Conservation (phyloP, 768 basidiomycete species). For the Aureoboletus auriporus region DNA sequence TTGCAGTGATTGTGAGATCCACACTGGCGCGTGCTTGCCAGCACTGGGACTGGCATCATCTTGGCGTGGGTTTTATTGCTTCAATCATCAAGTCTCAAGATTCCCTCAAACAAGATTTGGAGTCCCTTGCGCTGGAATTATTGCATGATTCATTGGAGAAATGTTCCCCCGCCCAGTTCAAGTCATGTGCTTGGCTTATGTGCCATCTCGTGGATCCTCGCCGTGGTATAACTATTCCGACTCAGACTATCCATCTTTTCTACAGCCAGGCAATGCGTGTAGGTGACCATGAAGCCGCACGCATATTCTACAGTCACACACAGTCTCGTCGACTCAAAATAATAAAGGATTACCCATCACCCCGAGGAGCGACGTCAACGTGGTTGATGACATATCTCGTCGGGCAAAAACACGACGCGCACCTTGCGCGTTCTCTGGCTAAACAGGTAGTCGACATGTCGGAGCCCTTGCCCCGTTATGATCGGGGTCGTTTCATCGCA, state of each 20-base stretch:
- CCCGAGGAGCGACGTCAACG: slow-evolving; percentile 40
- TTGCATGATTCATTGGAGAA: slow-evolving; percentile 39
- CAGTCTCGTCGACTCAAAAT: slow-evolving; percentile 30
- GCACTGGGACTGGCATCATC: slow-evolving; percentile 49
- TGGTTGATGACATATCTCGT: slow-evolving; percentile 54
- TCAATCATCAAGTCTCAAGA: slow-evolving; percentile 23
- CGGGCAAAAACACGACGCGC: slow-evolving; percentile 33
- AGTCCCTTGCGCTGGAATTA: slow-evolving; percentile 39
- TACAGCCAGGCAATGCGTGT: slow-evolving; percentile 38
- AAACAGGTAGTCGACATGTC: slow-evolving; percentile 42
- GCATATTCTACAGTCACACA: slow-evolving; percentile 44
- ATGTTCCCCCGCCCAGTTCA: slow-evolving; percentile 35
- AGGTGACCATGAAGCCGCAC: slow-evolving; percentile 33
- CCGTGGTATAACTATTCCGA: slow-evolving; percentile 36
- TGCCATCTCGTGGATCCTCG: slow-evolving; percentile 30
- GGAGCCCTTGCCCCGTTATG: slow-evolving; percentile 39
- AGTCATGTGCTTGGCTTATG: slow-evolving; percentile 41
- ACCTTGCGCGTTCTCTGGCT: slow-evolving; percentile 48
- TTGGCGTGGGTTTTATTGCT: slow-evolving; percentile 39
- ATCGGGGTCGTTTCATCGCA: slow-evolving; percentile 49
- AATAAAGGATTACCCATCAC: slow-evolving; percentile 45
- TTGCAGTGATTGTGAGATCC: slow-evolving; percentile 44
- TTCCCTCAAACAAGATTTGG: slow-evolving; percentile 20
- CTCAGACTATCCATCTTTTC: slow-evolving; percentile 42
- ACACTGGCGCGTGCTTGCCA: slow-evolving; percentile 50